A percentile compares a stretch with the other conserved stretches of the same genome.
Conservation (phyloP, 306 rosid genomes). For the Medicago arabica region DNA sequence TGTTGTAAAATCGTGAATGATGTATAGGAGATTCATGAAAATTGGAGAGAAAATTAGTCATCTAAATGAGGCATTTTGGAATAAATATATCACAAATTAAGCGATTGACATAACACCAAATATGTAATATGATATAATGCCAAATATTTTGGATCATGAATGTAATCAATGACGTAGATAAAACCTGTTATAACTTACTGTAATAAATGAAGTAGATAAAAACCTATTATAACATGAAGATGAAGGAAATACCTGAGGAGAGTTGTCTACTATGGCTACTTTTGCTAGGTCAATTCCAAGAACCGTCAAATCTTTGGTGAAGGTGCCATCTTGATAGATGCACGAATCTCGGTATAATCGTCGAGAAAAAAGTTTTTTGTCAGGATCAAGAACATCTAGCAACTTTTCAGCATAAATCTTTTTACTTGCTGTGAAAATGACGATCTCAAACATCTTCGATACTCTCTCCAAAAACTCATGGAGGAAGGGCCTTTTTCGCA, state of each 20-base stretch:
- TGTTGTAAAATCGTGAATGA: background rate
- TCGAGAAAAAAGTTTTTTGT: constrained; percentile 62
- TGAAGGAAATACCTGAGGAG: constrained; percentile 71
- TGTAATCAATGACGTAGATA: background rate
- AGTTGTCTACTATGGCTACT: constrained; percentile 81
- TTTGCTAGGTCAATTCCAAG: constrained; percentile 86
- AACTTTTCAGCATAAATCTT: constrained; percentile 73
- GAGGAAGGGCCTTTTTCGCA: constrained; percentile 78
- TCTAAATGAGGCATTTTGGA: background rate
- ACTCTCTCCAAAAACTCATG: constrained; percentile 67
- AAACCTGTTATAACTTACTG: constrained; percentile 28
- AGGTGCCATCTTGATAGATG: constrained; percentile 59
- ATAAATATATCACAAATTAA: background rate
- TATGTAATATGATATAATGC: too few species aligned
- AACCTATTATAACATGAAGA: constrained; percentile 27
- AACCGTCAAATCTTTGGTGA: constrained; percentile 82
- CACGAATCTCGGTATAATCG: constrained; percentile 81
- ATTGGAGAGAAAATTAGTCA: constrained; percentile 12
- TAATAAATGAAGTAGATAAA: background rate
- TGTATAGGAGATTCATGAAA: background rate
- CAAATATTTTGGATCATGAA: background rate
- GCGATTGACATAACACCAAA: too few species aligned
- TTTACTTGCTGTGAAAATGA: constrained; percentile 88
- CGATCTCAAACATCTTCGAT: constrained; percentile 83
- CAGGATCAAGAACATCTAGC: constrained; percentile 83